Percentiles rank a stretch among this genome's conserved stretches.
phyloP scores from a whole-genome alignment of 2,329 filamentous ascomycete genomes.

The Westerdykella ornata region DNA sequence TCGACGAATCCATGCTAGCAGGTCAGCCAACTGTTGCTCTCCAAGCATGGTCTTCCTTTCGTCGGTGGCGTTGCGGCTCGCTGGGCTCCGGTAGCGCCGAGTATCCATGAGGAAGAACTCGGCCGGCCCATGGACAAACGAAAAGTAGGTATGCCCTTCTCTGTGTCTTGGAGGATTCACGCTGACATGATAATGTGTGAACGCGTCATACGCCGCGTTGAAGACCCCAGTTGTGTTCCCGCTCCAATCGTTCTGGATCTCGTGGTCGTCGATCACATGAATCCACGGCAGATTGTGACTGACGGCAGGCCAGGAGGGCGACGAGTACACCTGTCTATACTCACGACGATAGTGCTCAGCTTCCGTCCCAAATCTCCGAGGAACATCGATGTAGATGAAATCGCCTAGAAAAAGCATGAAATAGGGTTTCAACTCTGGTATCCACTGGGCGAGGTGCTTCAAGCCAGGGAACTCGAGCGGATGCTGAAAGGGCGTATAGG shows the following conservation, averaged over 20 bases:
- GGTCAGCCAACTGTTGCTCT: conserved; percentile 65
- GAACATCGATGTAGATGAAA: conserved; percentile 89
- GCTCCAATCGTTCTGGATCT: conserved; percentile 92
- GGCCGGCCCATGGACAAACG: conserved; percentile 82
- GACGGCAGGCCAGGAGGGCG: conserved; percentile 77
- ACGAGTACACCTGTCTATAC: conserved; percentile 92
- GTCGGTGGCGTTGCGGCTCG: conserved; percentile 55
- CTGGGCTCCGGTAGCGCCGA: conserved; percentile 70
- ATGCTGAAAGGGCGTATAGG: conserved; percentile 79
- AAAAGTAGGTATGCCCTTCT: conserved; percentile 70
- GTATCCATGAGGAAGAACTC: conserved; percentile 95
- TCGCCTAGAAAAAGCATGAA: conserved; percentile 71
- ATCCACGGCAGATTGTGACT: conserved; percentile 87
- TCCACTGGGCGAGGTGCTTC: conserved; percentile 63
- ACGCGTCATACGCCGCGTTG: conserved; percentile 72
- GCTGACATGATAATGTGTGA: conserved; percentile 74
- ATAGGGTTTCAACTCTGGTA: conserved; percentile 66
- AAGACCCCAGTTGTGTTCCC: conserved; percentile 76
- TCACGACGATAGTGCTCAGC: conserved; percentile 77
- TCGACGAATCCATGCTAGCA: conserved; percentile 67
- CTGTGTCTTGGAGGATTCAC: conserved; percentile 71
- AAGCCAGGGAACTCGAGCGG: conserved; percentile 77
- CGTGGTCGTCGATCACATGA: conserved; percentile 93
- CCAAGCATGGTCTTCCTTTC: conserved; percentile 83
- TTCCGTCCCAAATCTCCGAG: conserved; percentile 65